Evolutionary conservation across 352 stramenopile genomes (phyloP), one percentile per base, ranked within the genome.

Genomic region (Pythium biforme): DNA sequence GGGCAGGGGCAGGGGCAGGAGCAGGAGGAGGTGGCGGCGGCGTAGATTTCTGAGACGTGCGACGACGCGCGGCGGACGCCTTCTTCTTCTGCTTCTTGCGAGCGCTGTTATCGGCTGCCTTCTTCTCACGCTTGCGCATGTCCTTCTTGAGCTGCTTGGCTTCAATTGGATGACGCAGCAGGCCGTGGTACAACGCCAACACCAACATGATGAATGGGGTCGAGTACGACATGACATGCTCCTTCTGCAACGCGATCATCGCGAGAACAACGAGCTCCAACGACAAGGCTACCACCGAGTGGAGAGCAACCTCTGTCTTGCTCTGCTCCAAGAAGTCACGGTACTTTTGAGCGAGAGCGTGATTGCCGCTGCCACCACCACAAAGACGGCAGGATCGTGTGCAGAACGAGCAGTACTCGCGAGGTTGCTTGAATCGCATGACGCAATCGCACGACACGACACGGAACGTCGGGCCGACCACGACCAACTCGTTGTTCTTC

Each of bases 361-460:
- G 85, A 48, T 91, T 92, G 27, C 81, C 79, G 55, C 78, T 82
- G n/a, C 86, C 86, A 51, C 86, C 86, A 26, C 86, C 84, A 41
- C 86, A 95, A 8, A 88, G 64, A 0, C 74, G 72, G 33, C 86
- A 95, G 15, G 83, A 83, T 31, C 86, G 74, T 22, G 76, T 77
- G 55, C 86, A 95, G 49, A 95, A 95, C 11, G 55, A 70, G 50
- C 86, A 95, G 55, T 88, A 92, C 14, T 87, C 78, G 4, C 76
- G 75, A 8, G 73, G 76, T 23, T 68, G 76, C 26, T 81, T 66
- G 41, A 88, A 88, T 19, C 86, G 83, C 50, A 88, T 75, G n/a
- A 93, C 84, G 40, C 86, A 95, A 62, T 95, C 84, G 52, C 86
- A 95, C 25, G 79, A 75, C 3, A 94, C 80, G 52, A 94, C 86